phyloP scores from a whole-genome alignment of 2,329 filamentous ascomycete genomes.

The Thielaviopsis euricoi region DNA sequence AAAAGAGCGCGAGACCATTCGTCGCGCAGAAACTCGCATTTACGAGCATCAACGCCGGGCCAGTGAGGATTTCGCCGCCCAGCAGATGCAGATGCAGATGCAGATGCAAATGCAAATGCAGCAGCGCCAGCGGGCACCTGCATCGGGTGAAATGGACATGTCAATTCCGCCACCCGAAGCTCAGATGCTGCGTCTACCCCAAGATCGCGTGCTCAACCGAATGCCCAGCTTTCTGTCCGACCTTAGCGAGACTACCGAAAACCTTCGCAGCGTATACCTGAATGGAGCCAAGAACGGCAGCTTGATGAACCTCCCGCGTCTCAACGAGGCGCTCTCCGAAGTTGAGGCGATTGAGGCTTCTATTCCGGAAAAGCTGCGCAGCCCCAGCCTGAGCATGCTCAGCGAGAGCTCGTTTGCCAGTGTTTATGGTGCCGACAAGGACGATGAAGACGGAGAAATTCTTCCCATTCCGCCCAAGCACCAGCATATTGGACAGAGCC shows the following conservation, averaged over 20 bases:
- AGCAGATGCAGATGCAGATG: background rate
- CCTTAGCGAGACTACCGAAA: slow-evolving; percentile 40
- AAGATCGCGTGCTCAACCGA: slow-evolving; percentile 25
- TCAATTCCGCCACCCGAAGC: background rate
- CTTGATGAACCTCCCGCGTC: slow-evolving; percentile 29
- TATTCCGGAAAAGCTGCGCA: slow-evolving; percentile 24
- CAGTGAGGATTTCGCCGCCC: slow-evolving; percentile 10
- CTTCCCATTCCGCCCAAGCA: background rate
- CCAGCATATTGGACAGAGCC: background rate
- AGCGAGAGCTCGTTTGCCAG: slow-evolving; percentile 53
- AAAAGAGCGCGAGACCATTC: slow-evolving; percentile 36
- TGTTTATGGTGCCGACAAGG: slow-evolving; percentile 32
- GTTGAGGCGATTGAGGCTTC: slow-evolving; percentile 7
- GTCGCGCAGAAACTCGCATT: slow-evolving; percentile 26
- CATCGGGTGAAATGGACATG: background rate
- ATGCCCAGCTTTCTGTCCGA: slow-evolving; percentile 53
- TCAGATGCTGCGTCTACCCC: background rate
- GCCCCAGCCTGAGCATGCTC: slow-evolving; percentile 45
- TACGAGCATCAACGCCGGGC: slow-evolving; percentile 9
- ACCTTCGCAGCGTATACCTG: slow-evolving; percentile 42
- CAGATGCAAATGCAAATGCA: background rate
- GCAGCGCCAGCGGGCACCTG: slow-evolving; percentile 14
- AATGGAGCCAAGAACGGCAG: slow-evolving; percentile 27
- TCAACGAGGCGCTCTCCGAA: slow-evolving; percentile 9
- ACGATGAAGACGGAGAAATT: background rate